Percentiles rank a stretch among this genome's conserved stretches.
These are phyloP conservation scores for Erysiphe neolycopersici DNA, from an alignment of 2,329 filamentous ascomycete species.

Conservation along the genomic window DNA sequence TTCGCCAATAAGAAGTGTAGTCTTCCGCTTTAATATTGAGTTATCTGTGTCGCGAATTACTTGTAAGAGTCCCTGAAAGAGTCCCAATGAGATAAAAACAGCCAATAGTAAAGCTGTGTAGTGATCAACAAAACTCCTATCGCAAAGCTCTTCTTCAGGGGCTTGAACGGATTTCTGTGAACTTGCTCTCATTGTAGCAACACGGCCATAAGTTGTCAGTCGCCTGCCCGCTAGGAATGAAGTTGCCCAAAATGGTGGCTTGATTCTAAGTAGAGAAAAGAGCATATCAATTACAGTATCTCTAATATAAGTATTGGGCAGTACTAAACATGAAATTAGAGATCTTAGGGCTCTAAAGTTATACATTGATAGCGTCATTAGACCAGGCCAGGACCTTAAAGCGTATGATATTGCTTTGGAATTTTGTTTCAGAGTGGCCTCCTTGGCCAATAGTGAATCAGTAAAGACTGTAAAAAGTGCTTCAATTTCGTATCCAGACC, in stretches of 20 bases:
- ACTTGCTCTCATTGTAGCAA: constrained; percentile 49
- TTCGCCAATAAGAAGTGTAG: constrained; percentile 73
- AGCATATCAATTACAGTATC: constrained; percentile 74
- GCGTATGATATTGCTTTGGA: constrained; percentile 79
- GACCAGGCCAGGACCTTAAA: constrained; percentile 77
- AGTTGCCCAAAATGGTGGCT: constrained; percentile 79
- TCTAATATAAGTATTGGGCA: constrained; percentile 27
- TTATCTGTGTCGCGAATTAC: constrained; percentile 44
- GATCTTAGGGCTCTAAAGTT: constrained; percentile 65
- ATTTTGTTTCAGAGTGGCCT: constrained; percentile 49
- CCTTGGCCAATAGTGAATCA: constrained; percentile 40
- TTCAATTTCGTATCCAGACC: constrained; percentile 71
- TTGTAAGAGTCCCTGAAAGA: constrained; percentile 33
- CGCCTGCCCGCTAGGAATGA: constrained; percentile 82
- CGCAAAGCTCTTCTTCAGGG: constrained; percentile 37
- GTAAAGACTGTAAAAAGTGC: constrained; percentile 81
- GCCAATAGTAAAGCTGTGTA: constrained; percentile 76
- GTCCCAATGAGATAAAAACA: constrained; percentile 55
- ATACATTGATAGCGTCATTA: constrained; percentile 72
- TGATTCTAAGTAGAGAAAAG: constrained; percentile 60
- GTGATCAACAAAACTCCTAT: constrained; percentile 75
- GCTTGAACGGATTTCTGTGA: constrained; percentile 22
- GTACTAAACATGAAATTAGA: constrained; percentile 35
- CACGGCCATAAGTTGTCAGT: constrained; percentile 87
- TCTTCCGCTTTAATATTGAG: constrained; percentile 54